phyloP scores from a whole-genome alignment of 1,139 yeast genomes.

The Ogataea hybrid region DNA sequence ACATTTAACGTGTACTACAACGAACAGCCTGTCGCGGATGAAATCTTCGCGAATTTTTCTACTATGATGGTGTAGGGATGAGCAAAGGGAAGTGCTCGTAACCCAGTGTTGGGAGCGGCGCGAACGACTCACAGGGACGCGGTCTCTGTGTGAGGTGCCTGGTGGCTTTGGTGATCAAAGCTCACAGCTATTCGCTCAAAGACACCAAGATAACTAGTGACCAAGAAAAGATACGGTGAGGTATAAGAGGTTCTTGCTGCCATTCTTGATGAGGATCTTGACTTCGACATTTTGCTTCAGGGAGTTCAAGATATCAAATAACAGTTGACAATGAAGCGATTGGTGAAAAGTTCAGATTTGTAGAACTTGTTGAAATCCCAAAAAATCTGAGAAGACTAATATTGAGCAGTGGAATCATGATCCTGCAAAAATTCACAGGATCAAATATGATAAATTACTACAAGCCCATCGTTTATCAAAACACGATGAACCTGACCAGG shows the following conservation, averaged over 20 bases:
- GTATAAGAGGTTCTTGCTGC: slow-evolving; percentile 40
- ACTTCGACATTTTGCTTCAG: not conserved
- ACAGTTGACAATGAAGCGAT: not conserved
- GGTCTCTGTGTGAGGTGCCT: no score
- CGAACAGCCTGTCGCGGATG: no score
- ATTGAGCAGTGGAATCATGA: slow-evolving; percentile 45
- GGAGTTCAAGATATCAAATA: not conserved
- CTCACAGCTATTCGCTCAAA: slow-evolving; percentile 53
- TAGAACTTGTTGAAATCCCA: not conserved
- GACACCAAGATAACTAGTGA: slow-evolving; percentile 65
- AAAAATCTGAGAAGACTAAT: slow-evolving; percentile 3
- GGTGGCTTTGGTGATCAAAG: slow-evolving; percentile 37
- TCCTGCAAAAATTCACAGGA: slow-evolving; percentile 68
- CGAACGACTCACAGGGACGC: no score
- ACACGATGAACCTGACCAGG: slow-evolving; percentile 65
- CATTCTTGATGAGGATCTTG: not conserved
- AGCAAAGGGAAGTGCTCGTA: no score
- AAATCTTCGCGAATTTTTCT: no score
- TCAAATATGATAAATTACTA: slow-evolving; percentile 72
- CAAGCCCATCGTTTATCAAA: slow-evolving; percentile 62
- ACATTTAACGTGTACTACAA: no score
- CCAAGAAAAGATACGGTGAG: slow-evolving; percentile 45
- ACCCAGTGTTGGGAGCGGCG: no score
- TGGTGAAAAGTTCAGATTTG: not conserved
- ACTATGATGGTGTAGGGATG: no score